phyloP scores from a whole-genome alignment of 2,329 filamentous ascomycete species.

The Alternaria infectoria region DNA sequence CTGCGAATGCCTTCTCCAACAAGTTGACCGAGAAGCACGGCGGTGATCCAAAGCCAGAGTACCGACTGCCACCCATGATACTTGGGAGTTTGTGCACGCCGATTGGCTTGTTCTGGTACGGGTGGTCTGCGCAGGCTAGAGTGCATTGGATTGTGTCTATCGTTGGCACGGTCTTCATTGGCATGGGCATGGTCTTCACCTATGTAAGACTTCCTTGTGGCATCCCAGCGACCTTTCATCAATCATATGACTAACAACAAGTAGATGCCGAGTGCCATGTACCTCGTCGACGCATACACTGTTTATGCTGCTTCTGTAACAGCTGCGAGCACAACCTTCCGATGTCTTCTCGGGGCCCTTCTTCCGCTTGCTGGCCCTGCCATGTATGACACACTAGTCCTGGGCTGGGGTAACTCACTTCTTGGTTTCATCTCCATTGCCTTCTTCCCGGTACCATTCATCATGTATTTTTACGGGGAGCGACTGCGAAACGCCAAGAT shows the following conservation, averaged over 20 bases:
- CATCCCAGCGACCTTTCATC: not conserved
- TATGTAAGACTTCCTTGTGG: too few species aligned
- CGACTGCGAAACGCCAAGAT: not conserved
- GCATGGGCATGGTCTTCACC: conserved; percentile 56
- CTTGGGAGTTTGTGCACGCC: not conserved
- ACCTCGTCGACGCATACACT: conserved; percentile 69
- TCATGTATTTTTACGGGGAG: not conserved
- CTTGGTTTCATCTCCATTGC: conserved; percentile 59
- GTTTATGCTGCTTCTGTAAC: conserved; percentile 56
- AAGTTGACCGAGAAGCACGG: conserved; percentile 3
- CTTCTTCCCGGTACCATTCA: conserved; percentile 17
- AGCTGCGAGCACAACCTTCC: conserved; percentile 66
- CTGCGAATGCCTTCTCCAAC: not conserved
- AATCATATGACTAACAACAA: too few species aligned
- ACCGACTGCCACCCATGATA: not conserved
- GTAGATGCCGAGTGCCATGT: conserved; percentile 36
- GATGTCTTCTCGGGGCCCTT: conserved; percentile 62
- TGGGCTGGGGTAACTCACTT: conserved; percentile 65
- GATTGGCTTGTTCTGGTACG: conserved; percentile 47
- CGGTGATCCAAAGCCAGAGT: not conserved
- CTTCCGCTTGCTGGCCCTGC: conserved; percentile 62
- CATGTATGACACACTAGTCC: conserved; percentile 64
- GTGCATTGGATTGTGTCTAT: conserved; percentile 65
- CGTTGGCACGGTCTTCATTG: conserved; percentile 58
- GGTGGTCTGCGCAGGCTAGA: conserved; percentile 44